These are phyloP conservation scores for Roridomyces roridus DNA, from an alignment of 768 basidiomycete species.

Conservation along the genomic window DNA sequence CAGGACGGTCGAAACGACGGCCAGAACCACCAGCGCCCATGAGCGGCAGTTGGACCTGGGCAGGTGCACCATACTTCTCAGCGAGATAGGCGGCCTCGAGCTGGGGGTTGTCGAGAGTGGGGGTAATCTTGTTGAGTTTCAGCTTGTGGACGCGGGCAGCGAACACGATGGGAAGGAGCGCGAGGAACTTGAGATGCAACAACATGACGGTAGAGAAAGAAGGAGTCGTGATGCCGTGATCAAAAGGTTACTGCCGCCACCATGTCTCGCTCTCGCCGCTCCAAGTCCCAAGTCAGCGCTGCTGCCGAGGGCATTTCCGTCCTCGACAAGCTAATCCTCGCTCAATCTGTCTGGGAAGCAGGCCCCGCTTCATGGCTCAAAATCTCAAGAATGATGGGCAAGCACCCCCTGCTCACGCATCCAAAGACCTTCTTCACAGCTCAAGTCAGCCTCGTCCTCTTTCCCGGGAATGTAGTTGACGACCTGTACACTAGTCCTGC, in stretches of 20 bases:
- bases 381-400: conserved; percentile 68
- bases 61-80: conserved; percentile 85
- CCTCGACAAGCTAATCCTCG: conserved; percentile 79
- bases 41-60: conserved; percentile 58
- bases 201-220: conserved; percentile 45
- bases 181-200: conserved; percentile 39
- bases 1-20: conserved; percentile 55
- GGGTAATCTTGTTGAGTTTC: conserved; percentile 86
- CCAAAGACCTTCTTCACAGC: conserved; percentile 72
- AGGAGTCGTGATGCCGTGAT: conserved; percentile 24
- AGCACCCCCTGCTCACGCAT: conserved; percentile 72
- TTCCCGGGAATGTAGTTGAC: conserved; percentile 3
- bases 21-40: conserved; percentile 79
- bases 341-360: conserved; percentile 87
- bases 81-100: conserved; percentile 86
- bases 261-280: conserved; percentile 27
- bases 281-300: conserved; percentile 22
- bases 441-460: conserved; percentile 50
- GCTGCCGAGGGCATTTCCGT: conserved; percentile 27
- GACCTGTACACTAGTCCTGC: conserved; percentile 58
- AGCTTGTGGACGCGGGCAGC: conserved; percentile 76
- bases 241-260: conserved; percentile 7
- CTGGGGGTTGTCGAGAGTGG: conserved; percentile 62
- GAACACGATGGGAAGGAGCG: conserved; percentile 56
- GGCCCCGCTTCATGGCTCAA: conserved; percentile 73